Conservation (phyloP, 257 asterid genomes). For the Primulina eburnea region DNA sequence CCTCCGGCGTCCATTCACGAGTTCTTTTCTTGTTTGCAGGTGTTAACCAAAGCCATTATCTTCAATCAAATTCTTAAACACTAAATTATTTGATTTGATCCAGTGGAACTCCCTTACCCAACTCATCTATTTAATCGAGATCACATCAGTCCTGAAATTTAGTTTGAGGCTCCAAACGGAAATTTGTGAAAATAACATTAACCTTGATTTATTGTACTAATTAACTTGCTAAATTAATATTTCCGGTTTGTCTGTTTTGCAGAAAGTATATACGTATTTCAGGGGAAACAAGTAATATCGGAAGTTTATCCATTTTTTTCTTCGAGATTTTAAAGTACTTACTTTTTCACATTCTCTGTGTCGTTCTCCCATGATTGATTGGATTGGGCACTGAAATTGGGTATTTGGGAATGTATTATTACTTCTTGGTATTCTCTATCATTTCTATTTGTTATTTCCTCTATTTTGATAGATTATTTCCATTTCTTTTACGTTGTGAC, state of each 20-base stretch:
- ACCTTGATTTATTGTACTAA: neutral
- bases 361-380: neutral
- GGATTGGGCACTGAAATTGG: neutral
- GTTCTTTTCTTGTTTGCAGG: no score
- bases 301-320: slow-evolving; percentile 18
- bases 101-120: no score
- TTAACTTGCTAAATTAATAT: neutral
- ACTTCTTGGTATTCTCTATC: neutral
- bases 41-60: no score
- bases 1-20: no score
- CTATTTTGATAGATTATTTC: neutral
- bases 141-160: no score
- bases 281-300: slow-evolving; percentile 67
- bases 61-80: no score
- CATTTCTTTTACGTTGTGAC: neutral
- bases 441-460: neutral
- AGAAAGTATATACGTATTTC: slow-evolving; percentile 84
- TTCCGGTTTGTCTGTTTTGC: slow-evolving; percentile 25
- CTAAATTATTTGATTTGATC: no score
- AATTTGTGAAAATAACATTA: neutral
- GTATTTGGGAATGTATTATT: neutral
- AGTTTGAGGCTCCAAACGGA: no score
- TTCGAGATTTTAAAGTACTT: slow-evolving; percentile 30
- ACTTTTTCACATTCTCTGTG: slow-evolving; percentile 11
- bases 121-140: no score